These are phyloP conservation scores for Alternaria sp. DNA, from an alignment of 2,329 filamentous ascomycete species.

Conservation along the genomic window DNA sequence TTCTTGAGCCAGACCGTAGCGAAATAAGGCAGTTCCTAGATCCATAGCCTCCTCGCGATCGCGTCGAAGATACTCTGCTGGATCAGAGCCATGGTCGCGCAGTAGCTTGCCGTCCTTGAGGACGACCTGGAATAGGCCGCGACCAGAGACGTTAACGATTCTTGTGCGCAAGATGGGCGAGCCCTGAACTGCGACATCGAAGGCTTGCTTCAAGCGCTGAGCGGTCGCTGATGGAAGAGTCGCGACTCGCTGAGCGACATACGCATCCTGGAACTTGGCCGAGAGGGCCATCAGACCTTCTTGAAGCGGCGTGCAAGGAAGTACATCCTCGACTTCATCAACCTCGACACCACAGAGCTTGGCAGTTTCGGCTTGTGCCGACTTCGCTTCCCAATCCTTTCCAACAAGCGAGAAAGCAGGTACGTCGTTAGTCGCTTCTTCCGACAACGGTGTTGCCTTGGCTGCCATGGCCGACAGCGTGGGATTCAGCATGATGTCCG, in stretches of 20 bases:
- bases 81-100: slow-evolving; percentile 35
- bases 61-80: slow-evolving; percentile 42
- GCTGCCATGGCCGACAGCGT: slow-evolving; percentile 55
- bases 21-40: slow-evolving; percentile 48
- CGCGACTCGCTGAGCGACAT: slow-evolving; percentile 48
- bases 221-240: slow-evolving; percentile 42
- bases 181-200: slow-evolving; percentile 41
- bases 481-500: slow-evolving; percentile 60
- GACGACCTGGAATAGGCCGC: slow-evolving; percentile 49
- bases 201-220: slow-evolving; percentile 44
- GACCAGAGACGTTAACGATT: slow-evolving; percentile 45
- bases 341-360: slow-evolving; percentile 36
- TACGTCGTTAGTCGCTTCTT: slow-evolving; percentile 28
- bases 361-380: slow-evolving; percentile 48
- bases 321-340: slow-evolving; percentile 47
- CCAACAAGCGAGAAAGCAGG: slow-evolving; percentile 44
- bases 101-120: slow-evolving; percentile 38
- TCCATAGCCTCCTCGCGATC: slow-evolving; percentile 47
- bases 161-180: slow-evolving; percentile 50
- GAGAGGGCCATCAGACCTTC: slow-evolving; percentile 51
- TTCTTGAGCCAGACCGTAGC: slow-evolving; percentile 45
- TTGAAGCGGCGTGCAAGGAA: slow-evolving; percentile 52
- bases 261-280: slow-evolving; percentile 45
- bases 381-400: slow-evolving; percentile 33
- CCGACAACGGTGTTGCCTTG: slow-evolving; percentile 31